Conservation (phyloP, 2,329 filamentous ascomycete species). For the Ustilaginoidea virens region DNA sequence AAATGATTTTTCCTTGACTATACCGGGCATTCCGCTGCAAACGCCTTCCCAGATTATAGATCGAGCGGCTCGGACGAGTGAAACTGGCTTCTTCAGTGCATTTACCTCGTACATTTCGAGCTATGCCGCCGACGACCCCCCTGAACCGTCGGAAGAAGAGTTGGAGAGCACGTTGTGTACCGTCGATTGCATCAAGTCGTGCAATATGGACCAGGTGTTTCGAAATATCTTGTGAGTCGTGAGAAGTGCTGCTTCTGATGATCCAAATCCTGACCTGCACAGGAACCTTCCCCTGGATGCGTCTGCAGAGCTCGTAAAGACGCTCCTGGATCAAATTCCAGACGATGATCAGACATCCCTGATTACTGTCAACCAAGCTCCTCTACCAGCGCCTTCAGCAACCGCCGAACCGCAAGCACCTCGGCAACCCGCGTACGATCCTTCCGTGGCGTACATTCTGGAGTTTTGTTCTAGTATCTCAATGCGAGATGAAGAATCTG, state of each 20-base stretch:
- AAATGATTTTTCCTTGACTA: constrained; percentile 47
- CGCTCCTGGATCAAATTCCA: constrained; percentile 70
- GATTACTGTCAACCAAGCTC: constrained; percentile 81
- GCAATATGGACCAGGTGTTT: constrained; percentile 69
- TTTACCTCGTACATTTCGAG: constrained; percentile 97
- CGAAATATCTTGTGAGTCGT: constrained; percentile 59
- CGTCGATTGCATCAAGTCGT: constrained; percentile 85
- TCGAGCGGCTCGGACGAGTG: constrained; percentile 59
- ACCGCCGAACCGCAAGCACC: constrained; percentile 27
- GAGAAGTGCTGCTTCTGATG: not conserved
- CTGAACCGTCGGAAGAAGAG: constrained; percentile 93
- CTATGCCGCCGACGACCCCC: constrained; percentile 93
- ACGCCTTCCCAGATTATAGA: constrained; percentile 88
- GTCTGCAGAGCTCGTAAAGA: constrained; percentile 35
- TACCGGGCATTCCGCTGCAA: constrained; percentile 76
- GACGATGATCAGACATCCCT: constrained; percentile 65
- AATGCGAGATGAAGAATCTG: constrained; percentile 57
- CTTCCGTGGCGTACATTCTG: constrained; percentile 74
- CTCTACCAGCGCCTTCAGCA: constrained; percentile 44
- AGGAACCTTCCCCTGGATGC: constrained; percentile 23
- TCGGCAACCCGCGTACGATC: constrained; percentile 56
- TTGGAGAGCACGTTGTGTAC: constrained; percentile 90
- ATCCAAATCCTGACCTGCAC: constrained; percentile 2
- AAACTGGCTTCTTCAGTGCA: constrained; percentile 80
- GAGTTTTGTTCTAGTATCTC: constrained; percentile 78